Conservation (phyloP, 1,284 basidiomycete genomes). For the Sporisorium sorghi region DNA sequence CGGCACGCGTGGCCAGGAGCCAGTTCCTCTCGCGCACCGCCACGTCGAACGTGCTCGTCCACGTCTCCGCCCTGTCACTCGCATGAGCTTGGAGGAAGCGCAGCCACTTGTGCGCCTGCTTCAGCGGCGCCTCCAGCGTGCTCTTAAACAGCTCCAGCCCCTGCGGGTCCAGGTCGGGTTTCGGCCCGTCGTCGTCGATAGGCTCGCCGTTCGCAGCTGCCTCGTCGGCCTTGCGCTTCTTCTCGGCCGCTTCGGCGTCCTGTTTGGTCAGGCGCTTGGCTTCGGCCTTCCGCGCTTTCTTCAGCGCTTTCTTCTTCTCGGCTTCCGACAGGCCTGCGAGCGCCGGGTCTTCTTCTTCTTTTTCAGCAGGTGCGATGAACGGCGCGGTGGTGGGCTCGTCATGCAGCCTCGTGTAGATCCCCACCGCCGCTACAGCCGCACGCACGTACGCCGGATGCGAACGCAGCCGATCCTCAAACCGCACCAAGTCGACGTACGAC, state of each 20-base stretch:
- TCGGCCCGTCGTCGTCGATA: constrained; percentile 80
- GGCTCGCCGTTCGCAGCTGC: constrained; percentile 65
- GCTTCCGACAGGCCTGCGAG: constrained; percentile 20
- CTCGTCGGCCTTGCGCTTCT: constrained; percentile 36
- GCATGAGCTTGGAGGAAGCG: constrained; percentile 75
- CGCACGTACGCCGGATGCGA: constrained; percentile 81
- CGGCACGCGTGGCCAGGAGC: constrained; percentile 80
- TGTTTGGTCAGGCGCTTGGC: constrained; percentile 28
- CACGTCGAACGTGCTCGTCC: constrained; percentile 84
- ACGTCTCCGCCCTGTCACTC: constrained; percentile 76
- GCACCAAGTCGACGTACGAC: constrained; percentile 82
- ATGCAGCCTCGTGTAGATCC: constrained; percentile 76
- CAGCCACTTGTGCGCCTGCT: constrained; percentile 80
- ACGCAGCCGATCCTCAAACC: constrained; percentile 84
- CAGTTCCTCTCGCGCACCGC: constrained; percentile 81
- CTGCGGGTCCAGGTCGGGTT: constrained; percentile 71
- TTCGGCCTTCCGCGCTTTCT: constrained; percentile 45
- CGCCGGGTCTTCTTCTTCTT: constrained; percentile 55
- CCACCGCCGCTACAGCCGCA: constrained; percentile 78
- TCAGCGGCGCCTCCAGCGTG: constrained; percentile 73
- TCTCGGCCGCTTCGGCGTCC: constrained; percentile 35
- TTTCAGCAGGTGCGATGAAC: constrained; percentile 35
- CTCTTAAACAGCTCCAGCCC: constrained; percentile 48
- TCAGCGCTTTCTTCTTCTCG: constrained; percentile 47
- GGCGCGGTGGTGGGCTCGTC: constrained; percentile 64